Conservation (phyloP, 768 basidiomycete genomes). For the Mycena galopus region DNA sequence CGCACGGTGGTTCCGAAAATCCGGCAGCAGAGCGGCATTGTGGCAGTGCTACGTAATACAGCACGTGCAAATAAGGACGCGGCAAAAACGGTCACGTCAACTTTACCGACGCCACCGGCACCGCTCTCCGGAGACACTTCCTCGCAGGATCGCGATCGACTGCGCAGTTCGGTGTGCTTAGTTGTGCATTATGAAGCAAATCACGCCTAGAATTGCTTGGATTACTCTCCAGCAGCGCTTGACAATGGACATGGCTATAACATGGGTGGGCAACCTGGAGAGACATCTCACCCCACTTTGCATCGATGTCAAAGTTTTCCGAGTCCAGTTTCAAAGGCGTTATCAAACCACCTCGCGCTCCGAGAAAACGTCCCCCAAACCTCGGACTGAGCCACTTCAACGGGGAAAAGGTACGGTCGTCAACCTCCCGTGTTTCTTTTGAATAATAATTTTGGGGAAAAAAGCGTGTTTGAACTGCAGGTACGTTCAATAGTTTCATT, state of each 20-base stretch:
- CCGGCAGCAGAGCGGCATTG: not conserved
- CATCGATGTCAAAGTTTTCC: conserved; percentile 12
- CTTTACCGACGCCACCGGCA: not conserved
- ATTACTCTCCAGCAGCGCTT: not conserved
- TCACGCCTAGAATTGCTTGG: conserved; percentile 6
- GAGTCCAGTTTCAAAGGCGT: not conserved
- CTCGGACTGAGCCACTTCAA: conserved; percentile 36
- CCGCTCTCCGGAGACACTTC: not conserved
- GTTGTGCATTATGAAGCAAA: conserved; percentile 22
- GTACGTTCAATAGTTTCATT: conserved; percentile 8
- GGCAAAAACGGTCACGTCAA: not conserved
- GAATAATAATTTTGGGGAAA: not conserved
- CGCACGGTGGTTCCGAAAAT: not conserved
- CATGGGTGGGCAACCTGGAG: not conserved
- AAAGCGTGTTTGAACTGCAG: conserved; percentile 43
- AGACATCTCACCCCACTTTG: not conserved
- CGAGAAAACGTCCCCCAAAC: conserved; percentile 35
- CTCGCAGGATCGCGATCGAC: not conserved
- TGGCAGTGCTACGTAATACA: not conserved
- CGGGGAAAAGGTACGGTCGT: conserved; percentile 35
- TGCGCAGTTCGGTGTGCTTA: not conserved
- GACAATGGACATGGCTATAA: conserved; percentile 11
- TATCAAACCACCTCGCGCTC: conserved; percentile 14
- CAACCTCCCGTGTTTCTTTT: not conserved
- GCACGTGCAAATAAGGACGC: not conserved